phyloP scores from a whole-genome alignment of 768 basidiomycete species.

The Suillus clintonianus region DNA sequence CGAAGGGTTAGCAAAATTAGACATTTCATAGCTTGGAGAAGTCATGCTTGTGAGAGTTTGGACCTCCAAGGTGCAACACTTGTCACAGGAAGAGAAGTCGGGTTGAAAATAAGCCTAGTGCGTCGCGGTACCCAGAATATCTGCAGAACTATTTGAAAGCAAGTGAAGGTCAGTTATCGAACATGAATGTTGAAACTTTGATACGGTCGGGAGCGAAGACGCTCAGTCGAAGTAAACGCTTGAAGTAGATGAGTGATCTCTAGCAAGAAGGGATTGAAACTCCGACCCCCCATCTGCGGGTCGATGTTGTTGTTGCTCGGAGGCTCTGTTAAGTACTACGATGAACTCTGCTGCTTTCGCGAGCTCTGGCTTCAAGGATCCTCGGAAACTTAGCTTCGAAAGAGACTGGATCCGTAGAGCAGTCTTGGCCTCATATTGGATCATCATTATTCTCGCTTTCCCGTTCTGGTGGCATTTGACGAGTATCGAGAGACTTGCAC shows the following conservation, averaged over 20 bases:
- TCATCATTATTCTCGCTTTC: conserved; percentile 70
- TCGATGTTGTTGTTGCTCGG: background rate
- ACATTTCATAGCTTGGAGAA: conserved; percentile 27
- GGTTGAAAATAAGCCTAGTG: conserved; percentile 1
- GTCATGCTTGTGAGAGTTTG: conserved; percentile 6
- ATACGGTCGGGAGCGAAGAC: background rate
- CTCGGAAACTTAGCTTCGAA: conserved; percentile 56
- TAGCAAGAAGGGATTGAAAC: conserved; percentile 27
- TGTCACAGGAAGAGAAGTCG: conserved; percentile 5
- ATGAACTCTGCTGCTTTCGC: conserved; percentile 21
- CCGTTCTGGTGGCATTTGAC: conserved; percentile 96
- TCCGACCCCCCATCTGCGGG: conserved; percentile 23
- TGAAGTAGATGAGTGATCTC: conserved; percentile 20
- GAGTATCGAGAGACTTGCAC: conserved; percentile 77
- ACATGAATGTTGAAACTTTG: background rate
- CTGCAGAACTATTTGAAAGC: conserved; percentile 11
- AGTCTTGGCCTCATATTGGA: conserved; percentile 79
- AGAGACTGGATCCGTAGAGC: conserved; percentile 48
- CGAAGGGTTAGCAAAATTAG: conserved; percentile 27
- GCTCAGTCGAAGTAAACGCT: conserved; percentile 3
- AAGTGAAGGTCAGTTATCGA: conserved; percentile 12
- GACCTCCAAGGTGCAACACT: background rate
- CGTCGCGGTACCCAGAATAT: conserved; percentile 10
- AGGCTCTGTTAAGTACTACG: background rate
- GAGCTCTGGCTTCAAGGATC: conserved; percentile 39